phyloP scores from a whole-genome alignment of 2,329 filamentous ascomycete genomes.

The Ambrosiella cleistominuta region DNA sequence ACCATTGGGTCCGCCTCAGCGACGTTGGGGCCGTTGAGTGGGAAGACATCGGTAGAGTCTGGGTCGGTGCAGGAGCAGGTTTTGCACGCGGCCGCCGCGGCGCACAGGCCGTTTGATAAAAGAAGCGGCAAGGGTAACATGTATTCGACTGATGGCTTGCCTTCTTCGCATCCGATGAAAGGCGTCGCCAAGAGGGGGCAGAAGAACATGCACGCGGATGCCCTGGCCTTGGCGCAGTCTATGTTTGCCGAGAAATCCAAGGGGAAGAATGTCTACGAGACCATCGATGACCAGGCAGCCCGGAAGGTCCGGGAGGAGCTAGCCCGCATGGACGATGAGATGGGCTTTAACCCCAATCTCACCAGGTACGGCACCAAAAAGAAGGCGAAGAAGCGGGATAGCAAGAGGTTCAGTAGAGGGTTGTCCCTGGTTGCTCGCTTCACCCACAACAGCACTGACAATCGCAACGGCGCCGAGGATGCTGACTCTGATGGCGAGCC shows the following conservation, averaged over 20 bases:
- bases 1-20: not conserved
- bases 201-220: conserved; percentile 62
- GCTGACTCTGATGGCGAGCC: conserved; percentile 38
- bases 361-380: not conserved
- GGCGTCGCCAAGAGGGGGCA: conserved; percentile 49
- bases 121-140: conserved; percentile 33
- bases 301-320: conserved; percentile 71
- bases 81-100: conserved; percentile 53
- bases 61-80: conserved; percentile 27
- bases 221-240: conserved; percentile 73
- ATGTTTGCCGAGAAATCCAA: conserved; percentile 62
- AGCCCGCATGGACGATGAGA: conserved; percentile 60
- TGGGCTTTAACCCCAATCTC: not conserved
- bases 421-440: conserved; percentile 15
- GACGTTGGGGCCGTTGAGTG: not conserved
- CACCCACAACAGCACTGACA: not conserved
- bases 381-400: conserved; percentile 12
- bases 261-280: conserved; percentile 21
- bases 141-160: conserved; percentile 44
- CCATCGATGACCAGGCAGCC: conserved; percentile 62
- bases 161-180: conserved; percentile 45
- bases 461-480: conserved; percentile 12
- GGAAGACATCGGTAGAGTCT: conserved; percentile 18
- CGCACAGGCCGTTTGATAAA: conserved; percentile 34
- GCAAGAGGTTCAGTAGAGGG: conserved; percentile 23